Evolutionary conservation across 768 basidiomycete genomes (phyloP), one percentile per base, ranked within the genome.

Genomic region (Chalciporus pseudorubinellus): DNA sequence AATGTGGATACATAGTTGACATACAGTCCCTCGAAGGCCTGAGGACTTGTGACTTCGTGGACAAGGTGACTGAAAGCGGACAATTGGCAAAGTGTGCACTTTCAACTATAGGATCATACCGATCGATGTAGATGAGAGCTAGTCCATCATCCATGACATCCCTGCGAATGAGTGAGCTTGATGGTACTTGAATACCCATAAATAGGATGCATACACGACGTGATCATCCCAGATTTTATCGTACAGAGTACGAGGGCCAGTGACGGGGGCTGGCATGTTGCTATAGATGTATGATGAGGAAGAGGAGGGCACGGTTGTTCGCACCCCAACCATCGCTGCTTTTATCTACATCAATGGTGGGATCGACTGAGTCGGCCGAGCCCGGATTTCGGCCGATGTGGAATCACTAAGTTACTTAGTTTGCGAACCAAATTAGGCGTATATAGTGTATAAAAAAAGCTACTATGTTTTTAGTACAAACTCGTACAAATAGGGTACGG

Each of bases 191-290:
- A 48, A 42, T 46, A 69, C 22, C 31, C 4, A 42, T 26, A 21
- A 10, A 14, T 12, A 44, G 46, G 26, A 58, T 31, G 60, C 89
- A 55, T 62, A 92, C 84, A 98, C 88, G 64, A 95, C 83, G 73
- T 98, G 95, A 68, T 98, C 93, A 59, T 97, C 92, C 85, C 91
- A 97, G 57, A 98, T 92, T 75, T 98, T 98, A 73, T 98, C 95
- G 72, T 98, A 97, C 26, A 98, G 77, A 31, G 95, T 98, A 55
- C 92, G 85, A 10, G 92, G 92, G 19, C 77, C 71, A 48, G 74
- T 59, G 16, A 77, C 69, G n/a, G 81, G 70, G 28, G 72, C 76
- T 39, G 84, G 80, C 84, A 85, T 85, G 28, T 16, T 57, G 24
- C 11, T 38, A 20, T 29, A 22, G 44, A 26, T 22, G n/a, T 20